Evolutionary conservation across 257 asterid genomes (phyloP), one percentile per base, ranked within the genome.

Genomic region (Solanum dulcamara): DNA sequence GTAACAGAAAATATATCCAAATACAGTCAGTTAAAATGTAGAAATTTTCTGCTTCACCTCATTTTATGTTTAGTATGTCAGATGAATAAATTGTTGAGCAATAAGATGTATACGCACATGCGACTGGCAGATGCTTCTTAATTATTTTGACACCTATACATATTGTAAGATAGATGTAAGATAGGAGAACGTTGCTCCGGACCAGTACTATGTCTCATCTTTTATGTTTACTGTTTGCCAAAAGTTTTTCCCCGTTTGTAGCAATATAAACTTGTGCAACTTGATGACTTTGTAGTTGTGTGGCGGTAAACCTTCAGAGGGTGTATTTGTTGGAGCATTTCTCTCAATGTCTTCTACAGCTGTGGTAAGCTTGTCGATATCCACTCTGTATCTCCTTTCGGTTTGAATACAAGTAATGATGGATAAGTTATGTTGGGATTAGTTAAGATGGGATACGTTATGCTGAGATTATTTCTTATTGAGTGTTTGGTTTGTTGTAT

Each of bases 261-360:
- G 80, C 88, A 83, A 85, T 84, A 24, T 72, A 35, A 84, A 80
- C 50, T 62, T 35, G 62, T 74, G 85, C 82, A 59, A 70, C 82
- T 80, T 86, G 80, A 62, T 87, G 68, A 70, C 85, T 50, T 84
- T 90, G 92, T 93, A 97, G 99, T 91, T 95, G 88, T 95, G 98
- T 85, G 99, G 99, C 53, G 99, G 97, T 86, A 90, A 92, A 91
- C 86, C 95, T 88, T 97, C 99, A 17, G 99, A 97, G 90, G 99
- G 99, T 50, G 93, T 97, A 60, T 97, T 97, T 88, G 93, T 97
- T 20, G 99, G 99, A 59, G 94, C 96, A 42, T 95, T 97, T 89
- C 97, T 97, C 82, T 97, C 99, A 33, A 97, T 97, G 98, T 97
- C 99, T 84, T 97, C 99, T 37, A 97, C 98, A 24, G 98, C 99